Percentiles rank a stretch among this genome's conserved stretches.
Evolutionary conservation across 805 yeast genomes (phyloP).

Genomic region (Naumovozyma baii): DNA sequence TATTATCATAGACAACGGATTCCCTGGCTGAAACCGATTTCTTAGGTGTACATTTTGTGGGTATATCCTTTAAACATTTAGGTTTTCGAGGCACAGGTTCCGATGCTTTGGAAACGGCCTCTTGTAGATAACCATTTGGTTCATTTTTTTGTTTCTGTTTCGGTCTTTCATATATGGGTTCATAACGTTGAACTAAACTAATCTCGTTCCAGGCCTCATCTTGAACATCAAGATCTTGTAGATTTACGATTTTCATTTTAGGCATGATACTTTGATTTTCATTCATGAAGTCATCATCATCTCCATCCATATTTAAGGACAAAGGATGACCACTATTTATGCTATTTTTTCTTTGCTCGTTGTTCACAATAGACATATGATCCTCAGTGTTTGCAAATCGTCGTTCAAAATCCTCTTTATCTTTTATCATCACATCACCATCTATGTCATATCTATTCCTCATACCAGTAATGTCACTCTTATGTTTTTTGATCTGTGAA

Average conservation of each 20-base stretch:
- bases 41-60: neutral
- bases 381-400: no score
- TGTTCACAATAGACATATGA: no score
- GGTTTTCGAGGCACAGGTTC: no score
- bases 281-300: slow-evolving; percentile 1
- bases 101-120: no score
- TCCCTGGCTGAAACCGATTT: neutral
- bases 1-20: neutral
- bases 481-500: slow-evolving; percentile 13
- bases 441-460: neutral
- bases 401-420: no score
- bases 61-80: neutral
- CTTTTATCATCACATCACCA: neutral
- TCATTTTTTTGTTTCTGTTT: neutral
- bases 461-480: neutral
- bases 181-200: slow-evolving; percentile 13
- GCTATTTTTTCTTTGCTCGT: no score
- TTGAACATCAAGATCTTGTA: slow-evolving; percentile 20
- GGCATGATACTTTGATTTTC: slow-evolving; percentile 2
- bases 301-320: neutral
- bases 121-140: neutral
- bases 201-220: slow-evolving; percentile 9
- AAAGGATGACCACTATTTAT: neutral
- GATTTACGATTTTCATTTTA: slow-evolving; percentile 11
- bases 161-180: slow-evolving; percentile 19